Percentiles rank a stretch among this genome's conserved stretches.
Evolutionary conservation across 106 monocot species (phyloP).

Genomic region (Allium cepa): DNA sequence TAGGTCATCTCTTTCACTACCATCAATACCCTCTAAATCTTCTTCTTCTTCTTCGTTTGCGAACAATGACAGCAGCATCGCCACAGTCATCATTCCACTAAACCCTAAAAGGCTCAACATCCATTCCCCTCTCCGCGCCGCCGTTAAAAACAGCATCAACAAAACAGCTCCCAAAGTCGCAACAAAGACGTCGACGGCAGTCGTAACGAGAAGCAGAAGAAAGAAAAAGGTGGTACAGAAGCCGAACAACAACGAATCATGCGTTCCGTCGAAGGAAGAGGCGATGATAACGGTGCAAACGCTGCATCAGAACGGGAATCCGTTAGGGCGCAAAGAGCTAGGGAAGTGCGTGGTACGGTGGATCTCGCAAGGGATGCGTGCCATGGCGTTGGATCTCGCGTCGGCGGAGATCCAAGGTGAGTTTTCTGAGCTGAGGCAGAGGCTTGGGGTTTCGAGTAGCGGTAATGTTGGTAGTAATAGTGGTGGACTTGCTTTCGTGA

Average conservation of each 20-base stretch:
- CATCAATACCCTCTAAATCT: not conserved
- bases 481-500: conserved; percentile 61
- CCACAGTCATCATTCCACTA: not conserved
- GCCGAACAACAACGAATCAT: not conserved
- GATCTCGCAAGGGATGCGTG: conserved; percentile 80
- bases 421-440: conserved; percentile 47
- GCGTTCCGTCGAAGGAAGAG: conserved; percentile 57
- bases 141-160: not conserved
- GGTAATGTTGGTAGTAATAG: not conserved
- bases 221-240: not conserved
- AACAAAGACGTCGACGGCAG: not conserved
- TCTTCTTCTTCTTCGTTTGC: not conserved
- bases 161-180: not conserved
- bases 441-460: conserved; percentile 22
- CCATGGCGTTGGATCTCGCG: conserved; percentile 85
- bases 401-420: conserved; percentile 71
- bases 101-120: not conserved
- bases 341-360: conserved; percentile 80
- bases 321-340: conserved; percentile 66
- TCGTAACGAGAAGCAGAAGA: not conserved
- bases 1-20: not conserved
- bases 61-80: not conserved
- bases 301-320: conserved; percentile 76
- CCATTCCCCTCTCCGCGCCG: not conserved
- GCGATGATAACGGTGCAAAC: conserved; percentile 51